These are phyloP conservation scores for Sporobolomyces phaffii DNA, from an alignment of 768 basidiomycete species.

Conservation along the genomic window DNA sequence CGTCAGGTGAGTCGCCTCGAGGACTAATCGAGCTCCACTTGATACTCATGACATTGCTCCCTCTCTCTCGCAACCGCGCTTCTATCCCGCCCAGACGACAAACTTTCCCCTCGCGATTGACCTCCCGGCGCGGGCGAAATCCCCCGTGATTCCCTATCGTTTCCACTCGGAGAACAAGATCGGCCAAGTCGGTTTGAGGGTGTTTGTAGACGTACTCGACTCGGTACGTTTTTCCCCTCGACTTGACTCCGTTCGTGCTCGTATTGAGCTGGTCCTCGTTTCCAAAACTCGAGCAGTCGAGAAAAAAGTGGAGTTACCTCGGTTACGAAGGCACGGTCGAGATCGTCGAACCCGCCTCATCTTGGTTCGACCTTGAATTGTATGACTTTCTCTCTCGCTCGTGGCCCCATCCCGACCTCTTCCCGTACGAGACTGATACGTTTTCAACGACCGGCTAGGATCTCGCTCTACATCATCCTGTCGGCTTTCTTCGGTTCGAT, in stretches of 20 bases:
- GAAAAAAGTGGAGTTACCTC: constrained; percentile 22
- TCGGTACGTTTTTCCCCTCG: neutral
- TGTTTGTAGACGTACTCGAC: constrained; percentile 28
- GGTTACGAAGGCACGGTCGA: constrained; percentile 48
- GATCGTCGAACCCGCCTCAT: constrained; percentile 46
- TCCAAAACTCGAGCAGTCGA: neutral
- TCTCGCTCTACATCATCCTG: constrained; percentile 47
- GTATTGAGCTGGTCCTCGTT: too few species aligned
- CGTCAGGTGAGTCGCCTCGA: neutral
- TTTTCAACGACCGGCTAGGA: constrained; percentile 20
- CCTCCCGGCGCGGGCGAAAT: neutral
- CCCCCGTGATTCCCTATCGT: constrained; percentile 21
- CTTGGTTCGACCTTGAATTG: constrained; percentile 47
- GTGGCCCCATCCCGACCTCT: neutral
- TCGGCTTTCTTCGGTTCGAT: constrained; percentile 39
- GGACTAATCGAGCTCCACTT: neutral
- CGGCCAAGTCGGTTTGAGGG: constrained; percentile 27
- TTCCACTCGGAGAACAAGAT: constrained; percentile 27
- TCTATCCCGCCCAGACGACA: neutral
- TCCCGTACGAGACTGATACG: neutral
- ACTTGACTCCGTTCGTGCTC: too few species aligned
- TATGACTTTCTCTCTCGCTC: constrained; percentile 21
- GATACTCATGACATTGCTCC: too few species aligned
- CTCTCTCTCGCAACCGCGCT: neutral
- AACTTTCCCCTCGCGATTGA: neutral